Percentiles rank a stretch among this genome's conserved stretches.
Evolutionary conservation across 2,329 filamentous ascomycete genomes (phyloP).

Genomic region (Bipolaris cookei): DNA sequence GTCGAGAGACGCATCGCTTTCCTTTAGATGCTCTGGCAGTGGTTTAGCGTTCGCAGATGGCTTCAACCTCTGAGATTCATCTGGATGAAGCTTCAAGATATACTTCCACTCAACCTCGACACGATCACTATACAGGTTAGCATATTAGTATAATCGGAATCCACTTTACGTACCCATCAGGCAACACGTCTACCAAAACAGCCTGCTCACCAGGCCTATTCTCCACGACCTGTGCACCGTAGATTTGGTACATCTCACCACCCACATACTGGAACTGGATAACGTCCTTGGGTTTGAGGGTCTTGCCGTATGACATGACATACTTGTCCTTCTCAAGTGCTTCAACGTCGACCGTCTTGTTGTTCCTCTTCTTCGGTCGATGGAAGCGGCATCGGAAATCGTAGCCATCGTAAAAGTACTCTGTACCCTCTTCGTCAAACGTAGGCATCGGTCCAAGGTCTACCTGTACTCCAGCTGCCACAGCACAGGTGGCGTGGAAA

Average conservation of each 20-base stretch:
- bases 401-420: constrained; percentile 90
- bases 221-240: constrained; percentile 85
- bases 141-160: neutral
- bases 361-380: constrained; percentile 84
- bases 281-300: constrained; percentile 73
- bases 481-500: constrained; percentile 94
- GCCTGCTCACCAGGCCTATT: constrained; percentile 78
- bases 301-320: constrained; percentile 70
- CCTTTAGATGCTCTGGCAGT: constrained; percentile 64
- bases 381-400: constrained; percentile 96
- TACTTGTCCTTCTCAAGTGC: constrained; percentile 72
- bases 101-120: constrained; percentile 87
- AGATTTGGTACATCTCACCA: constrained; percentile 84
- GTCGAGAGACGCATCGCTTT: constrained; percentile 53
- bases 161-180: constrained; percentile 71
- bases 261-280: constrained; percentile 83
- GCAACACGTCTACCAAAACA: constrained; percentile 80
- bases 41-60: constrained; percentile 75
- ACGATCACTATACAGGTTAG: constrained; percentile 62
- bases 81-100: constrained; percentile 73
- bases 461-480: constrained; percentile 88
- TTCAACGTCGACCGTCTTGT: constrained; percentile 74
- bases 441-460: constrained; percentile 86
- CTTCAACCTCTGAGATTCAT: constrained; percentile 74
- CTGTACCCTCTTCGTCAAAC: constrained; percentile 86